Base-by-base conservation (phyloP, 805 yeast genomes). In the Saccharomyces mikatae region DNA sequence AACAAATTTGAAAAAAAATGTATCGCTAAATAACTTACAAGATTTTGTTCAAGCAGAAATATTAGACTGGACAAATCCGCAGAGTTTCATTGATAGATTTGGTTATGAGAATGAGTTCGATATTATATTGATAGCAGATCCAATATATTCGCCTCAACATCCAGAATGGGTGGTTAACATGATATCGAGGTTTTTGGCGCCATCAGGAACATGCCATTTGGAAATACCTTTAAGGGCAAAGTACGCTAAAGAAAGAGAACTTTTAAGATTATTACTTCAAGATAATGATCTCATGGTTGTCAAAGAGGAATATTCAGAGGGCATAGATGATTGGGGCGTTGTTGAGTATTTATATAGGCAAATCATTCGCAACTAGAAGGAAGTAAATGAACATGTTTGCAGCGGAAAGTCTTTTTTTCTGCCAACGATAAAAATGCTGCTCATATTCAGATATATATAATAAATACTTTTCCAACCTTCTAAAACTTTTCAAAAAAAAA, bases 301-400 rank as follows among this genome's bases (percentile, higher is more conserved):
- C 0, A 68, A 69, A 5, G 71, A 73, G 46, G 76, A 71, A 10
- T 62, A 68, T 2, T 89, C 87, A 56, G 70, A 76, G 3, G 97
- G 97, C 0, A 72, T 71, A 53, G 99, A 92, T 65, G 97, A 91
- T 66, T 91, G 89, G 74, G 97, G 97, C 0, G 76, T 76, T 30
- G 83, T 83, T 53, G 66, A 74, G 27, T 91, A 83, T 63, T 68
- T 81, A 24, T 74, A 66, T 54, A 73, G 72, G 56, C 66, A 70
- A 52, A 55, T 74, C 14, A 47, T 59, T 48, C 65, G 70, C 67
- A 46, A 53, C 21, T 46, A n/a, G 8, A 24, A 17, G 11, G 17
- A 36, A 17, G 13, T 8, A 21, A 8, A 17, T 8, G 11, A 2
- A 36, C 17, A 11, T 2, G 11, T 22, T 21, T 36, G 41, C 17